Base-by-base conservation (phyloP, 768 basidiomycete species). In the Pleurotus tuoliensis region DNA sequence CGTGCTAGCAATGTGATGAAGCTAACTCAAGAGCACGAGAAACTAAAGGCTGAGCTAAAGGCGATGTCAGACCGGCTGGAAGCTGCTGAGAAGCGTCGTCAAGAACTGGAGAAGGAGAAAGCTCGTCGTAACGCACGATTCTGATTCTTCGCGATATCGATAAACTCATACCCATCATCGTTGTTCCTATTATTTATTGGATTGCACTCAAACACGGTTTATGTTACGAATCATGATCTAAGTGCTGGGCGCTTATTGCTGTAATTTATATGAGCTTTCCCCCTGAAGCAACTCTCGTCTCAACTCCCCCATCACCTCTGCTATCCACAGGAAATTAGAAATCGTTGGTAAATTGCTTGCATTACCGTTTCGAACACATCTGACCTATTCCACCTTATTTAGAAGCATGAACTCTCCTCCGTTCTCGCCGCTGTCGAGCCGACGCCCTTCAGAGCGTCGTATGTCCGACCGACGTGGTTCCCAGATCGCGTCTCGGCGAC, bases 1-100 rank as follows among this genome's bases (percentile, higher is more conserved):
- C 83, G 90, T 59, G 84, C 83, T 41, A 88, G 86, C 63, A 90
- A 87, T 69, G 87, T 92, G 57, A 68, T 88, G 65, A 89, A 87
- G 65, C 76, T 92, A 37, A 78, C 86, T 18, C 78, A 87, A 72
- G 90, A 92, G 76, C 87, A 91, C 68, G 86, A 88, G 68, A 87
- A 84, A 69, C 73, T 92, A 58, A 84, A 87, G 70, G 85, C 80
- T 49, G 84, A 90, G 70, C 78, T 92, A 64, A 83, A 77, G 65
- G 87, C 83, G 49, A 87, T 92, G 85, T 77, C 81, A 16, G 87
- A 87, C 59, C 73, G 88, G 62, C 73, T 92, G 61, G 87, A 89
- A 71, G 85, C 85, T 12, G 87, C 85, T 16, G 90, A 91, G 70
- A 80, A 82, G 56, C 79, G 78, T 60, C 81, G 83, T 63, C 72